Conservation (phyloP, 371 early-diverging fungal genomes). For the Phascolomyces articulosus region DNA sequence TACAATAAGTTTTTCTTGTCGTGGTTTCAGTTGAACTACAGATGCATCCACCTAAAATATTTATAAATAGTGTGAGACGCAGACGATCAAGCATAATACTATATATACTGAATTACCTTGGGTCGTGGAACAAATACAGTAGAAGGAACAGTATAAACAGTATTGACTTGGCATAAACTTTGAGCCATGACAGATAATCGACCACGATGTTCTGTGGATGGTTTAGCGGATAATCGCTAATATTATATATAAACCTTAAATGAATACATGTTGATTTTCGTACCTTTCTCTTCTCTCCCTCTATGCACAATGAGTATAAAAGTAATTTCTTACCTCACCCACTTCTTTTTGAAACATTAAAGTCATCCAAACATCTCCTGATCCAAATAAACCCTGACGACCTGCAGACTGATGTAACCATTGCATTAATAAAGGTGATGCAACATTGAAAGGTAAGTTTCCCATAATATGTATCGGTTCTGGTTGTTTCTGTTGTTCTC, state of each 20-base stretch:
- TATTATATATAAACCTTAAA: background rate
- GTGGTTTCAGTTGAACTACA: constrained; percentile 70
- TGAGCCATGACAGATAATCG: constrained; percentile 79
- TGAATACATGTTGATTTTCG: background rate
- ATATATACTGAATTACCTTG: constrained; percentile 32
- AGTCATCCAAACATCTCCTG: constrained; percentile 64
- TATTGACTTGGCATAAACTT: constrained; percentile 66
- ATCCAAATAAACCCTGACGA: constrained; percentile 65
- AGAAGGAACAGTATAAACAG: constrained; percentile 65
- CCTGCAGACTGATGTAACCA: constrained; percentile 70
- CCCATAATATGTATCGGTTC: constrained; percentile 65
- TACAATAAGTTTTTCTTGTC: constrained; percentile 20
- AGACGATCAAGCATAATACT: background rate
- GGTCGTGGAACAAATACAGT: constrained; percentile 77
- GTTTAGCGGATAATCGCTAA: constrained; percentile 65
- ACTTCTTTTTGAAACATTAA: constrained; percentile 91
- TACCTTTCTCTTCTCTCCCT: background rate
- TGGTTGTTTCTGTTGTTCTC: background rate
- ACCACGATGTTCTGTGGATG: constrained; percentile 60
- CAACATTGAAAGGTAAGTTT: constrained; percentile 82
- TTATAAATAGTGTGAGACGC: too few relatives aligned
- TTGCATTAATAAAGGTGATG: constrained; percentile 74
- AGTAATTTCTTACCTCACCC: constrained; percentile 52
- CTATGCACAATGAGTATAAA: too few relatives aligned
- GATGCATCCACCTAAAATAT: constrained; percentile 73